These are phyloP conservation scores for Cyberlindnera subsufficiens DNA, from an alignment of 805 yeast species.

Conservation along the genomic window DNA sequence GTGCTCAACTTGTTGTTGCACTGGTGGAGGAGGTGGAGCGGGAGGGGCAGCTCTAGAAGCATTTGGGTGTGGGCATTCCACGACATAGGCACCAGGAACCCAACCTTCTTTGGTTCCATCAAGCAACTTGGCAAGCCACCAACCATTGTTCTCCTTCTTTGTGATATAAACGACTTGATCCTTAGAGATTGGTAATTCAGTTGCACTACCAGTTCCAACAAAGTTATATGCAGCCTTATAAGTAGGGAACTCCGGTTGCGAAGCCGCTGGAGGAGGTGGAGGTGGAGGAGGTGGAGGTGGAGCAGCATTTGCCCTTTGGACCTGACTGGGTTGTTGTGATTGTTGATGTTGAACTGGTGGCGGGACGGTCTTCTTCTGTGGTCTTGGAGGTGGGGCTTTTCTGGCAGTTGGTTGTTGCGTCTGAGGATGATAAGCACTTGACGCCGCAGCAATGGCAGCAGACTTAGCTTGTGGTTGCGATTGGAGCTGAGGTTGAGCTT, in stretches of 20 bases:
- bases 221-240: constrained; percentile 85
- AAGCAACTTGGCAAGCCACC: constrained; percentile 84
- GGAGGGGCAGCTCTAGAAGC: constrained; percentile 32
- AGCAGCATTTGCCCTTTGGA: constrained; percentile 18
- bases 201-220: constrained; percentile 78
- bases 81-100: constrained; percentile 94
- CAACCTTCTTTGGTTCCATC: constrained; percentile 86
- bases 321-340: constrained; percentile 44
- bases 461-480: constrained; percentile 4
- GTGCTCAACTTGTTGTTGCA: constrained; percentile 24
- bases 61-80: constrained; percentile 44
- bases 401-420: constrained; percentile 18
- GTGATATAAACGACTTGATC: constrained; percentile 72
- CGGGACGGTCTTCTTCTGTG: constrained; percentile 17
- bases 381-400: constrained; percentile 23
- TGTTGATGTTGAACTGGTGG: constrained; percentile 62
- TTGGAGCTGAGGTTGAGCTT: constrained; percentile 4
- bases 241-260: constrained; percentile 64
- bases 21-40: constrained; percentile 38
- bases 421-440: constrained; percentile 32
- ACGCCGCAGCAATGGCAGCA: constrained; percentile 27
- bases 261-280: constrained; percentile 64
- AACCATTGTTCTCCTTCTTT: constrained; percentile 76
- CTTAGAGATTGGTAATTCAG: constrained; percentile 70
- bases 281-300: constrained; percentile 73